phyloP scores from a whole-genome alignment of 1,139 yeast species.

The Suhomyces terraborum region DNA sequence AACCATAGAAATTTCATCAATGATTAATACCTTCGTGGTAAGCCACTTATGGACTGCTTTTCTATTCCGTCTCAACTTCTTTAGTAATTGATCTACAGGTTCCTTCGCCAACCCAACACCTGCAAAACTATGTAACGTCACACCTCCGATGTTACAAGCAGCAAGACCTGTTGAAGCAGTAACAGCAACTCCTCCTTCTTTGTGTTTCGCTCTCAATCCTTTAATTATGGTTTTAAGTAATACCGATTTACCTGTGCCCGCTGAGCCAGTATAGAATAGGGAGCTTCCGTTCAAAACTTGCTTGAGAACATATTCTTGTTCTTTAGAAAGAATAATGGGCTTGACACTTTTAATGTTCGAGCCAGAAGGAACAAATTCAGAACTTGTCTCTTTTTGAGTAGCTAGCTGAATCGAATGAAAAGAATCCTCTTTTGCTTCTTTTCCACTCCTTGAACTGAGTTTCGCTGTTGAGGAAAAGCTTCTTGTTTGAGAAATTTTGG shows the following conservation, averaged over 20 bases:
- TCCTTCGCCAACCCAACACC: constrained; percentile 77
- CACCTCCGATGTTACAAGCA: constrained; percentile 89
- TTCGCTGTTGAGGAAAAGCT: constrained; percentile 12
- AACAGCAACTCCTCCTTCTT: constrained; percentile 63
- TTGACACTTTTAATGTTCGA: constrained; percentile 28
- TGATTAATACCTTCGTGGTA: constrained; percentile 60
- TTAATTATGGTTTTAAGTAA: constrained; percentile 70
- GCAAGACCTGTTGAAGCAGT: constrained; percentile 95
- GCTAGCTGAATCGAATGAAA: constrained; percentile 27
- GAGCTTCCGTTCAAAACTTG: constrained; percentile 50
- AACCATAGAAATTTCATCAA: constrained; percentile 91
- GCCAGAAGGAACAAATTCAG: constrained; percentile 8
- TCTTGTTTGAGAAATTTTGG: constrained; percentile 1
- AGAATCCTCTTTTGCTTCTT: constrained; percentile 3
- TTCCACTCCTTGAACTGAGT: constrained; percentile 8
- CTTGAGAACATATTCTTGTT: constrained; percentile 43
- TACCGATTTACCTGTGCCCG: constrained; percentile 94
- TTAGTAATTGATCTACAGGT: constrained; percentile 39
- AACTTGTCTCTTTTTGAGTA: constrained; percentile 19
- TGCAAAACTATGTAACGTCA: constrained; percentile 80
- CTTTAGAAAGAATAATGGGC: constrained; percentile 42
- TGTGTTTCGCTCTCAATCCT: constrained; percentile 50
- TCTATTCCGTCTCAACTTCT: constrained; percentile 57
- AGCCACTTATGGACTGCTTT: constrained; percentile 64
- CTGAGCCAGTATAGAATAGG: constrained; percentile 89